Evolutionary conservation across 352 stramenopile species (phyloP).

Genomic region (Blastocystis sp.): DNA sequence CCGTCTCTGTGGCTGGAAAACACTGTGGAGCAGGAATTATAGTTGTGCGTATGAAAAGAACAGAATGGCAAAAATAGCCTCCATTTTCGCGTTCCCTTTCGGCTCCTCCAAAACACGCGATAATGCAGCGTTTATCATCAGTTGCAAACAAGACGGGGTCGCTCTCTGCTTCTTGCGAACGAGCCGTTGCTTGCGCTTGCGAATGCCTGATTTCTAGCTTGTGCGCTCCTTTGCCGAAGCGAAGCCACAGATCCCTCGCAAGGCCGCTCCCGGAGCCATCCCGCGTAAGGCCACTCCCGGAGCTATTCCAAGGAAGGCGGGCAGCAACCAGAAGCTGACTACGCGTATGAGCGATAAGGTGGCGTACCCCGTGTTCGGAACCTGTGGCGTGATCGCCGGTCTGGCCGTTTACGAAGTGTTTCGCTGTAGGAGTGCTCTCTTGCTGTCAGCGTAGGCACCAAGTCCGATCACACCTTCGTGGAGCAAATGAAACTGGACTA

Average conservation of each 20-base stretch:
- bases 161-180: background rate
- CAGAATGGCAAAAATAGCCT: background rate
- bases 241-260: constrained; percentile 14
- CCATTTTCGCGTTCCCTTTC: background rate
- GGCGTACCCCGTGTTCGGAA: constrained; percentile 5
- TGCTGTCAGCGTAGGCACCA: background rate
- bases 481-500: constrained; percentile 30
- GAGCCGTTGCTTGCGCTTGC: background rate
- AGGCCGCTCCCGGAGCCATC: background rate
- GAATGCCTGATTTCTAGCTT: constrained; percentile 4
- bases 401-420: constrained; percentile 23
- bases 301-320: constrained; percentile 1
- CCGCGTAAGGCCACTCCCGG: background rate
- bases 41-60: background rate
- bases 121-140: constrained; percentile 19
- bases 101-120: background rate
- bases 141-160: background rate
- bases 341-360: background rate
- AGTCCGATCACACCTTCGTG: background rate
- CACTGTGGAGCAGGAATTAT: background rate
- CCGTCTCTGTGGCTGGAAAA: background rate
- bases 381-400: background rate
- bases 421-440: background rate
- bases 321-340: background rate
- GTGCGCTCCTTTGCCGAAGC: constrained; percentile 40